Conservation (phyloP, 1,284 basidiomycete genomes). For the Earliella scabrosa region DNA sequence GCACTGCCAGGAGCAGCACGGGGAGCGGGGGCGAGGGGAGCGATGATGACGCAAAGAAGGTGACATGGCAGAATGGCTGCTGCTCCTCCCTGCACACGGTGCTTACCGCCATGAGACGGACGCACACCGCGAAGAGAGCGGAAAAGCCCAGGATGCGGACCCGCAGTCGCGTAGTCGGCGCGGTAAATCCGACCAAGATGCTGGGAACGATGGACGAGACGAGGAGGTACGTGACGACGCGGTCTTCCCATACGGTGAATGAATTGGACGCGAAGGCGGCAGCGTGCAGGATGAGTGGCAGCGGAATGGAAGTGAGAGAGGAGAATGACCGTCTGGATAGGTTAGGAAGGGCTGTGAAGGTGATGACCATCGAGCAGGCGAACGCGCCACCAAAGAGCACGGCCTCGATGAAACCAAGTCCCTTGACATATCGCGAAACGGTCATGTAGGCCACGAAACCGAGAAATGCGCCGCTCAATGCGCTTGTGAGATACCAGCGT, state of each 20-base stretch:
- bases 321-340: slow-evolving; percentile 33
- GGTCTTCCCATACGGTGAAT: slow-evolving; percentile 96
- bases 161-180: slow-evolving; percentile 73
- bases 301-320: slow-evolving; percentile 38
- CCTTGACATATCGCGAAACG: slow-evolving; percentile 42
- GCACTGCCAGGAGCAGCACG: slow-evolving; percentile 59
- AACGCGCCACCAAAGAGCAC: slow-evolving; percentile 50
- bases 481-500: slow-evolving; percentile 40
- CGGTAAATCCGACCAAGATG: slow-evolving; percentile 62
- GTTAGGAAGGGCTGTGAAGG: slow-evolving; percentile 39
- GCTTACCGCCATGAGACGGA: slow-evolving; percentile 75
- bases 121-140: slow-evolving; percentile 66
- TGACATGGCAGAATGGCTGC: slow-evolving; percentile 84
- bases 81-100: slow-evolving; percentile 97
- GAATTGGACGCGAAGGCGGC: slow-evolving; percentile 89
- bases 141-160: slow-evolving; percentile 77
- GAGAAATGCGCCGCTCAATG: slow-evolving; percentile 45
- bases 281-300: slow-evolving; percentile 69
- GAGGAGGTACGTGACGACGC: slow-evolving; percentile 76
- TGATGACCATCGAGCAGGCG: slow-evolving; percentile 44
- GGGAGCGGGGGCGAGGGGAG: slow-evolving; percentile 64
- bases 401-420: slow-evolving; percentile 45
- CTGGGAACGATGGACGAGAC: slow-evolving; percentile 64
- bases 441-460: slow-evolving; percentile 43
- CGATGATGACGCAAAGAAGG: slow-evolving; percentile 81